These are phyloP conservation scores for Polytolypa hystricis DNA, from an alignment of 2,329 filamentous ascomycete genomes.

Conservation along the genomic window DNA sequence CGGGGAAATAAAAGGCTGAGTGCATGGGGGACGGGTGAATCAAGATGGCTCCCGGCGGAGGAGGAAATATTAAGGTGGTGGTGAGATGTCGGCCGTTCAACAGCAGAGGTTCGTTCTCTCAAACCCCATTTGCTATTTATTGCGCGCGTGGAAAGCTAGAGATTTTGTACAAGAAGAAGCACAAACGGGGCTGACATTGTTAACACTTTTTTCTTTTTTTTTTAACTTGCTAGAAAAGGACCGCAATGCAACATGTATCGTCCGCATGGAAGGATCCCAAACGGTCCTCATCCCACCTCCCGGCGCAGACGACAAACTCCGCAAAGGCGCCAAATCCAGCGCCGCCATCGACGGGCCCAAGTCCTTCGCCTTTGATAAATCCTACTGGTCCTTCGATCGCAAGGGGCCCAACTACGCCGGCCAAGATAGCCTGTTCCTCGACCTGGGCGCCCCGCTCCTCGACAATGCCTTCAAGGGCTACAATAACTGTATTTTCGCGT, in stretches of 20 bases:
- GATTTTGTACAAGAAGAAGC: no score
- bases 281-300: conserved; percentile 71
- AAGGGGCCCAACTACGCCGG: conserved; percentile 72
- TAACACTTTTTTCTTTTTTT: no score
- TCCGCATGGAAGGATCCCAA: conserved; percentile 90
- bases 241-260: conserved; percentile 86
- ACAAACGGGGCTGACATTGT: no score
- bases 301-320: conserved; percentile 38
- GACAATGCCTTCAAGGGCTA: conserved; percentile 98
- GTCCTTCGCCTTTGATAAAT: conserved; percentile 89
- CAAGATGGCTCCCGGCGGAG: conserved; percentile 61
- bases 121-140: not conserved
- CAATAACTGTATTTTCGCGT: conserved; percentile 99
- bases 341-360: conserved; percentile 58
- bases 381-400: conserved; percentile 95
- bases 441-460: conserved; percentile 77
- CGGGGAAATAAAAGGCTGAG: conserved; percentile 11
- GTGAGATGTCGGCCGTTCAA: conserved; percentile 95
- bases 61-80: conserved; percentile 99
- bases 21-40: conserved; percentile 29
- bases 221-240: conserved; percentile 86
- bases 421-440: conserved; percentile 78
- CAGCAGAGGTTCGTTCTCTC: conserved; percentile 62
- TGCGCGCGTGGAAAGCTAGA: no score
- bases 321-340: conserved; percentile 32